phyloP scores from a whole-genome alignment of 179 eudicot species.

The Spergularia azorica region DNA sequence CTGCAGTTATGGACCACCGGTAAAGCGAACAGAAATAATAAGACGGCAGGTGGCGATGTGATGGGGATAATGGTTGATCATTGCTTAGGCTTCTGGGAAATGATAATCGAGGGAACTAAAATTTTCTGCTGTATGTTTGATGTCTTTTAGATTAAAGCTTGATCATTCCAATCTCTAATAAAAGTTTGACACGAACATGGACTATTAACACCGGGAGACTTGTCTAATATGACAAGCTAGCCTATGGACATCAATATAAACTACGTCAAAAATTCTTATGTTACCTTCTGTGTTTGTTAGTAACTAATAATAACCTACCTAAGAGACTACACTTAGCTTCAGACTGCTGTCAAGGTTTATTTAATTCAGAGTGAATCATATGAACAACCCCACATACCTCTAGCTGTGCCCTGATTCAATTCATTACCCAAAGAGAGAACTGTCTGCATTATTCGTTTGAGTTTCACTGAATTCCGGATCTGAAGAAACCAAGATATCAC shows the following conservation, averaged over 20 bases:
- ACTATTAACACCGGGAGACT: too few relatives aligned
- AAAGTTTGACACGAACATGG: too few relatives aligned
- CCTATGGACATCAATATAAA: not conserved
- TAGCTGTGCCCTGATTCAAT: slow-evolving; percentile 91
- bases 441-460: slow-evolving; percentile 84
- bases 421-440: slow-evolving; percentile 91
- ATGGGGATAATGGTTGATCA: too few relatives aligned
- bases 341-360: not conserved
- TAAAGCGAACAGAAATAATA: too few relatives aligned
- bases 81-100: too few relatives aligned
- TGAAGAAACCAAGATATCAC: slow-evolving; percentile 29
- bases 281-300: not conserved
- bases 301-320: not conserved
- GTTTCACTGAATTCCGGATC: slow-evolving; percentile 74
- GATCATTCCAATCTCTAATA: too few relatives aligned
- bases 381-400: slow-evolving; percentile 58
- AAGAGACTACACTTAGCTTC: not conserved
- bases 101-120: too few relatives aligned
- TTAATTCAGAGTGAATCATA: not conserved
- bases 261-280: not conserved
- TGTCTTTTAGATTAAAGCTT: too few relatives aligned
- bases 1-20: too few relatives aligned
- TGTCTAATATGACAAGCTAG: not conserved
- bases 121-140: too few relatives aligned
- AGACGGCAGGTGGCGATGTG: too few relatives aligned